phyloP scores from a whole-genome alignment of 2,329 filamentous ascomycete species.

The Fusarium gaditjirri region DNA sequence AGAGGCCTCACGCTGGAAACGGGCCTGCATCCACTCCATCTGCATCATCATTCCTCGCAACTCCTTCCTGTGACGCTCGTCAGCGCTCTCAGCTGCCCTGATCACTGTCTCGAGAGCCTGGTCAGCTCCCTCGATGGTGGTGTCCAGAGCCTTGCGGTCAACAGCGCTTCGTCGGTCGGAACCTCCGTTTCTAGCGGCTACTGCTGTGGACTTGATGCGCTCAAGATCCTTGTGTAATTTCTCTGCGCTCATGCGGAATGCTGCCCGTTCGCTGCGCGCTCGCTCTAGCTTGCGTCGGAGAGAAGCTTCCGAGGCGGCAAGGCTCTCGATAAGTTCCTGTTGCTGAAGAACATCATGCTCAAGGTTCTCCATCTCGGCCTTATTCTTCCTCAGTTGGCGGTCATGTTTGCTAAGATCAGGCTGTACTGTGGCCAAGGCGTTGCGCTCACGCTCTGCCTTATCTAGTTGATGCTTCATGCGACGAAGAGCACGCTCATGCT shows the following conservation, averaged over 20 bases:
- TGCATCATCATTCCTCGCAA: conserved; percentile 86
- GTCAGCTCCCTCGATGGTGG: conserved; percentile 55
- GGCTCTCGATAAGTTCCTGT: conserved; percentile 70
- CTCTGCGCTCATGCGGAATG: conserved; percentile 64
- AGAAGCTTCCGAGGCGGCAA: conserved; percentile 66
- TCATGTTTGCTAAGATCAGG: conserved; percentile 63
- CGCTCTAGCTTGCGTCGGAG: conserved; percentile 76
- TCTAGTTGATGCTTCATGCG: conserved; percentile 62
- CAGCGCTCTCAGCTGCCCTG: conserved; percentile 68
- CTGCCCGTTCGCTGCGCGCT: conserved; percentile 72
- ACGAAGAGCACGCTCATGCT: conserved; percentile 56
- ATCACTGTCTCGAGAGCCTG: conserved; percentile 68
- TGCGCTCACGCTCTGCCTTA: conserved; percentile 61
- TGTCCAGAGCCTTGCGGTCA: conserved; percentile 42
- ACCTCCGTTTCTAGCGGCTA: conserved; percentile 41
- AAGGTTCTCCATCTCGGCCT: conserved; percentile 74
- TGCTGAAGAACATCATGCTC: conserved; percentile 77
- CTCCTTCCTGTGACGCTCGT: conserved; percentile 78
- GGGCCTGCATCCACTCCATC: conserved; percentile 88
- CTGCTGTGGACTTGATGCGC: conserved; percentile 55
- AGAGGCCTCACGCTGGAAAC: conserved; percentile 80
- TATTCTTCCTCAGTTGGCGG: conserved; percentile 69
- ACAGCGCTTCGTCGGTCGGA: conserved; percentile 16
- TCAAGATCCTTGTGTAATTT: conserved; percentile 64
- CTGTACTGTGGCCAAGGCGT: conserved; percentile 46